Evolutionary conservation across 805 yeast species (phyloP).

Genomic region (Metschnikowia cerradonensis): DNA sequence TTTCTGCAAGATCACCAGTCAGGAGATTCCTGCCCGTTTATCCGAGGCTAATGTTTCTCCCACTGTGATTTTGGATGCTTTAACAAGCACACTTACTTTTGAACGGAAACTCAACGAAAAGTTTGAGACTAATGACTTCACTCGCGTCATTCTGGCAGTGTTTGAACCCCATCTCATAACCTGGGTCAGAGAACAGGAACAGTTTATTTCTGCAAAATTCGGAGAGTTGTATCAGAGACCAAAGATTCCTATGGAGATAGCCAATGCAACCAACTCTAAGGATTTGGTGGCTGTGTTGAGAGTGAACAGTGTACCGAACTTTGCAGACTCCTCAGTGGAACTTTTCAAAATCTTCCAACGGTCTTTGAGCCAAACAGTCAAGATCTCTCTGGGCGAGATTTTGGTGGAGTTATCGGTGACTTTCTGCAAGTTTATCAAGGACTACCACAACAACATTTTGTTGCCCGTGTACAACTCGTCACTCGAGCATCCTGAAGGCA

Average conservation of each 20-base stretch:
- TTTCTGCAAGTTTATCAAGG: constrained; percentile 62
- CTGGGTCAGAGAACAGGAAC: constrained; percentile 87
- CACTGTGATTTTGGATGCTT: constrained; percentile 59
- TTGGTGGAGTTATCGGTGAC: constrained; percentile 42
- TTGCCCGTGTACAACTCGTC: constrained; percentile 28
- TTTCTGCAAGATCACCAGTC: constrained; percentile 67
- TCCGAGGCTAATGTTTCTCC: constrained; percentile 47
- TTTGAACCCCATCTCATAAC: constrained; percentile 82
- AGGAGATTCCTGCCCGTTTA: constrained; percentile 58
- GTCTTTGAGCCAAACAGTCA: constrained; percentile 41
- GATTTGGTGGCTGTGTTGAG: constrained; percentile 33
- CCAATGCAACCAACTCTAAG: neutral
- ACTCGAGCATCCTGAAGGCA: constrained; percentile 27
- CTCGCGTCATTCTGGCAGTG: constrained; percentile 50
- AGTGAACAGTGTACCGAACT: constrained; percentile 53
- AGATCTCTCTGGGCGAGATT: constrained; percentile 15
- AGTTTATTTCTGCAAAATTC: constrained; percentile 55
- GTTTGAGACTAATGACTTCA: constrained; percentile 46
- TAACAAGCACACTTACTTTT: constrained; percentile 78
- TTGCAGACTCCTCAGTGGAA: constrained; percentile 84
- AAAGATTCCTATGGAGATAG: constrained; percentile 43
- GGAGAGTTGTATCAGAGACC: constrained; percentile 58
- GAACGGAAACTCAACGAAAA: constrained; percentile 68
- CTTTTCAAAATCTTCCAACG: constrained; percentile 75
- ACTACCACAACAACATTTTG: constrained; percentile 33